Evolutionary conservation across 495 filamentous ascomycete species (phyloP), one percentile per base, ranked within the genome.

Genomic region (Hyaloscypha bicolor): DNA sequence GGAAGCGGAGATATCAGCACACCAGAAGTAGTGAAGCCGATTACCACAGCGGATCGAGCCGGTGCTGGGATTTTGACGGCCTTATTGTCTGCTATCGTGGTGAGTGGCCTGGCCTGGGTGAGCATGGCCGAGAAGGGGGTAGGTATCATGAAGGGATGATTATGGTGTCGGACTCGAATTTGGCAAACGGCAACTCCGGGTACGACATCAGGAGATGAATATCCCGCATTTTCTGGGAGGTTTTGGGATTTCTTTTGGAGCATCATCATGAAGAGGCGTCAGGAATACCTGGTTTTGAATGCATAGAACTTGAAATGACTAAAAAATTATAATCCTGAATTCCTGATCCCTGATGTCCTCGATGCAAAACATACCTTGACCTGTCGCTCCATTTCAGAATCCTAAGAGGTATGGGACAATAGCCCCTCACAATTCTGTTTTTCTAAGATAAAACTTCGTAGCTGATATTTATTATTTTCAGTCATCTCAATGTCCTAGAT

Each of bases 21-120:
- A 6, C 30, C 22, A 29, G 21, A 6, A 8, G 21, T 9, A 31
- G 30, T 37, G 3, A 31, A 22, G 19, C 57, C 39, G 11, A 30
- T 45, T n/a, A 62, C 66, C 22, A 65, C 74, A 6, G 84, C 75
- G 4, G 87, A 88, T 72, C 79, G 76, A 62, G 85, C 81, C 11
- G 90, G 88, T 19, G 89, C 89, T 6, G 81, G 77, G 0, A 80
- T 91, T 35, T 67, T 88, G 67, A 90, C 88, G n/a, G 75, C 81
- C 12, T 19, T 78, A 31, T 12, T 67, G 3, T 5, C 55, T 21
- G 25, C 12, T 63, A n/a, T 35, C 2, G 32, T 53, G 3, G 6
- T 67, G 42, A 39, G 65, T n/a, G 56, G 65, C n/a, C 19, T 48
- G 12, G 35, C 53, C 29, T 58, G 33, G 31, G 22, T 65, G 53